A percentile compares a stretch with the other conserved stretches of the same genome.
Evolutionary conservation across 192 early-diverging fungal genomes (phyloP).

Genomic region (Umbelopsis isabellina): DNA sequence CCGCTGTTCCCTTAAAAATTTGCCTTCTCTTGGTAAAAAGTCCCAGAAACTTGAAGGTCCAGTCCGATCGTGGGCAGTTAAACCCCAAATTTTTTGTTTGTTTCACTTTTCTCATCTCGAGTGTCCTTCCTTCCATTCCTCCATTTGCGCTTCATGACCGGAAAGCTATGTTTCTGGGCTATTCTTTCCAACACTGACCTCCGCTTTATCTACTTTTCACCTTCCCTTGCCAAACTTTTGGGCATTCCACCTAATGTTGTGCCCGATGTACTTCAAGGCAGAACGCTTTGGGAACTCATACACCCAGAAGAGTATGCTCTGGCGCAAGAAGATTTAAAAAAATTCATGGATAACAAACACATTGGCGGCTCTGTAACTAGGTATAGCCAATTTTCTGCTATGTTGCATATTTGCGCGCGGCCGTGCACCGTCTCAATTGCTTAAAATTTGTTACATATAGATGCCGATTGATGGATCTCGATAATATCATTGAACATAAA

Average conservation of each 20-base stretch:
- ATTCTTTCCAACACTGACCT: slow-evolving; percentile 23
- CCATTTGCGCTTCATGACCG: slow-evolving; percentile 14
- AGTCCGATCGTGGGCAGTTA: too few species aligned
- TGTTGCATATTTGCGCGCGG: neutral
- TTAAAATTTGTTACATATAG: slow-evolving; percentile 8
- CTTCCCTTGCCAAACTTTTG: slow-evolving; percentile 6
- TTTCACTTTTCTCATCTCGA: slow-evolving; percentile 14
- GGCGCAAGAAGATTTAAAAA: slow-evolving; percentile 23
- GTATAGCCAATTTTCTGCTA: slow-evolving; percentile 2
- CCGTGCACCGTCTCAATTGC: neutral
- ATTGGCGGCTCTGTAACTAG: slow-evolving; percentile 30
- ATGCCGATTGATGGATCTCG: slow-evolving; percentile 25
- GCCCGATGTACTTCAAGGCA: slow-evolving; percentile 3
- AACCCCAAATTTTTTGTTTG: neutral
- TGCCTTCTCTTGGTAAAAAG: too few species aligned
- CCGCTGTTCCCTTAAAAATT: too few species aligned
- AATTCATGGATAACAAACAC: slow-evolving; percentile 22
- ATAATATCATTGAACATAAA: slow-evolving; percentile 6
- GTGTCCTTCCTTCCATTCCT: neutral
- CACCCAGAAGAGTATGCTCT: slow-evolving; percentile 33
- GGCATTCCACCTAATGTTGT: slow-evolving; percentile 19
- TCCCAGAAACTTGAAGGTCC: too few species aligned
- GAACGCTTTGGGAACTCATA: slow-evolving; percentile 29
- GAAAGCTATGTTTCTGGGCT: slow-evolving; percentile 29
- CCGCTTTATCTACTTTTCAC: slow-evolving; percentile 23